phyloP scores from a whole-genome alignment of 2,329 filamentous ascomycete genomes.

The Fusarium brachygibbosum region DNA sequence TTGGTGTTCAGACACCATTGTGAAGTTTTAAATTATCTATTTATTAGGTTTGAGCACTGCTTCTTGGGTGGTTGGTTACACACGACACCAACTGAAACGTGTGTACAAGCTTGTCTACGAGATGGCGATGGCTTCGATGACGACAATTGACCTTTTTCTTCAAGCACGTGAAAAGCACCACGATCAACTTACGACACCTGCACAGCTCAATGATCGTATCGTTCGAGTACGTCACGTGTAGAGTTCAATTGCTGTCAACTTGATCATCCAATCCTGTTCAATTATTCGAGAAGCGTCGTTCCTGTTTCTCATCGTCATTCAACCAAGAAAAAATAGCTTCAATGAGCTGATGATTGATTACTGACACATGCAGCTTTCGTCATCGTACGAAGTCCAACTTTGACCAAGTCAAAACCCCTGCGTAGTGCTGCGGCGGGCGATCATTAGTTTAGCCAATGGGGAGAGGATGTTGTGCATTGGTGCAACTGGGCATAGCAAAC shows the following conservation, averaged over 20 bases:
- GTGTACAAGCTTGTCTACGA: slow-evolving; percentile 4
- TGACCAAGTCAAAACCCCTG: slow-evolving; percentile 30
- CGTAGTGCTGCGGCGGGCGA: slow-evolving; percentile 29
- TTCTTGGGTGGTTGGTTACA: background rate
- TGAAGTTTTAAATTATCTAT: background rate
- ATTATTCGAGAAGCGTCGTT: background rate
- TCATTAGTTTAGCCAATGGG: slow-evolving; percentile 22
- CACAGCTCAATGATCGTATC: background rate
- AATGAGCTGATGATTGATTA: slow-evolving; percentile 2
- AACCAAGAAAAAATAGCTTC: slow-evolving; percentile 16
- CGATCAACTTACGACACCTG: background rate
- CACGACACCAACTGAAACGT: slow-evolving; percentile 26
- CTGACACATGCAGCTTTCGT: slow-evolving; percentile 32
- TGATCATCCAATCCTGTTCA: background rate
- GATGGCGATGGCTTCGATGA: slow-evolving; percentile 46
- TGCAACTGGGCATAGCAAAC: background rate
- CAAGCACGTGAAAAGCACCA: slow-evolving; percentile 26
- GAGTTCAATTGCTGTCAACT: background rate
- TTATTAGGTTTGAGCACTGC: background rate
- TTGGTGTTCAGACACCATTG: background rate
- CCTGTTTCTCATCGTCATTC: background rate
- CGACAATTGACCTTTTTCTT: slow-evolving; percentile 28
- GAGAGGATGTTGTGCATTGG: background rate
- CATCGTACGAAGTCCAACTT: slow-evolving; percentile 31
- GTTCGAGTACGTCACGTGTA: background rate